Conservation (phyloP, 129 eudicot species). For the Artemisia tridentata region DNA sequence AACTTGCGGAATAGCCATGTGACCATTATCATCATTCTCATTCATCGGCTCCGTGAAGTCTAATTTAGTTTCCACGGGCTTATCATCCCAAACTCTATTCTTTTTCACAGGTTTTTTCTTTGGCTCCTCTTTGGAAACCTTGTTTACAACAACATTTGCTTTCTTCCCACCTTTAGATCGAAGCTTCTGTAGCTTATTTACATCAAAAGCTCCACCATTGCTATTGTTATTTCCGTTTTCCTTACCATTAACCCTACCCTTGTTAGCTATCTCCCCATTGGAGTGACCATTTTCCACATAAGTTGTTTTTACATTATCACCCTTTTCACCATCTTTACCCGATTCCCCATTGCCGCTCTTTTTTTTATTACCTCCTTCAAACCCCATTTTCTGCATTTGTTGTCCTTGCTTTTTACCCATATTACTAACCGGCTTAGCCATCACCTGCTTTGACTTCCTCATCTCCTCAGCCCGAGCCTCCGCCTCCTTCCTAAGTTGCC, state of each 20-base stretch:
- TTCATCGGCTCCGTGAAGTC: conserved; percentile 83
- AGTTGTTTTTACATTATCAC: conserved; percentile 32
- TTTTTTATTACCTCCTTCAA: conserved; percentile 64
- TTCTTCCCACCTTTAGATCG: conserved; percentile 80
- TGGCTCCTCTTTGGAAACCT: conserved; percentile 66
- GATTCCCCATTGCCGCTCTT: conserved; percentile 54
- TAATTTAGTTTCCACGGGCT: conserved; percentile 58
- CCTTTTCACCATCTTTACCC: conserved; percentile 41
- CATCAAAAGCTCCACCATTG: conserved; percentile 78
- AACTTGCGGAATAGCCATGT: conserved; percentile 43
- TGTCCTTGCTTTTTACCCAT: conserved; percentile 62
- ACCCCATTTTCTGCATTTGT: conserved; percentile 43
- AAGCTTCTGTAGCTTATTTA: conserved; percentile 78
- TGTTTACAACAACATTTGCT: conserved; percentile 47
- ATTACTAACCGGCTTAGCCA: conserved; percentile 49
- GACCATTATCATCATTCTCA: conserved; percentile 57
- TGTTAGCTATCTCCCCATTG: conserved; percentile 37
- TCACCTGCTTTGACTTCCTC: conserved; percentile 71
- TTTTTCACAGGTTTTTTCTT: conserved; percentile 72
- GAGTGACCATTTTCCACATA: conserved; percentile 54
- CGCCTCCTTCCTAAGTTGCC: conserved; percentile 88
- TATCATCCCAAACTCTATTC: conserved; percentile 91
- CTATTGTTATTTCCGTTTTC: conserved; percentile 48
- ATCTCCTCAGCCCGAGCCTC: conserved; percentile 85
- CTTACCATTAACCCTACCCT: conserved; percentile 51